Evolutionary conservation across 2,329 filamentous ascomycete genomes (phyloP).

Genomic region (Aspergillus hortae): DNA sequence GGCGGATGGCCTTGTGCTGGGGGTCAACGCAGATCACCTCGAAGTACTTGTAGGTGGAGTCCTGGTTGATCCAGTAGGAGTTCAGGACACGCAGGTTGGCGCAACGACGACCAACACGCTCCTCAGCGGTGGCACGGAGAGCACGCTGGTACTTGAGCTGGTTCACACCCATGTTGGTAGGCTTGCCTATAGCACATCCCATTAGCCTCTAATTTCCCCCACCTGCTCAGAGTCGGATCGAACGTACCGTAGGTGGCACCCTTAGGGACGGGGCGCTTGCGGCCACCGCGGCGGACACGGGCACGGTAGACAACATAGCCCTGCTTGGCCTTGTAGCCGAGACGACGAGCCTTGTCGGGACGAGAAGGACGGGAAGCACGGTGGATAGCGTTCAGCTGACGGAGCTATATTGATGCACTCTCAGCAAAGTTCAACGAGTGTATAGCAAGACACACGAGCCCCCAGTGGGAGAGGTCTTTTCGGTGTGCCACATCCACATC

Average conservation of each 20-base stretch:
- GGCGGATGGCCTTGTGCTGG: constrained; percentile 99
- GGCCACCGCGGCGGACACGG: constrained; percentile 96
- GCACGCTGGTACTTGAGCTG: constrained; percentile 99
- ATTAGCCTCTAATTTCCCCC: constrained; percentile 16
- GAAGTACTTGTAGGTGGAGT: constrained; percentile 99
- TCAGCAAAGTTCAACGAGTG: constrained; percentile 99
- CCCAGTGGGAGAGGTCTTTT: constrained; percentile 14
- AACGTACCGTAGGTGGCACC: constrained; percentile 95
- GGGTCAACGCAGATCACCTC: constrained; percentile 99
- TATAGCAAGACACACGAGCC: constrained; percentile 68
- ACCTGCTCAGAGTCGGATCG: constrained; percentile 18
- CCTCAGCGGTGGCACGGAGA: constrained; percentile 94
- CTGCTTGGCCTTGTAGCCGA: constrained; percentile 99
- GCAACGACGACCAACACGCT: constrained; percentile 98
- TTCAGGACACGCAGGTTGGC: constrained; percentile 99
- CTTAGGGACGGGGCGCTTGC: constrained; percentile 95
- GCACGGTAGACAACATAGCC: constrained; percentile 99
- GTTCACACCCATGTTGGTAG: constrained; percentile 99
- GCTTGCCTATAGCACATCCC: constrained; percentile 69
- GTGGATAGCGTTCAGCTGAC: constrained; percentile 99
- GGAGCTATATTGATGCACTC: constrained; percentile 99
- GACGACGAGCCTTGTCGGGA: constrained; percentile 99
- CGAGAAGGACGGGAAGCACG: constrained; percentile 96
- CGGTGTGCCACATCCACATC: constrained; percentile 46
- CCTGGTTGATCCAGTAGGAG: constrained; percentile 99